phyloP scores from a whole-genome alignment of 169 alveolate genomes.

The Plasmodium cynomolgi region DNA sequence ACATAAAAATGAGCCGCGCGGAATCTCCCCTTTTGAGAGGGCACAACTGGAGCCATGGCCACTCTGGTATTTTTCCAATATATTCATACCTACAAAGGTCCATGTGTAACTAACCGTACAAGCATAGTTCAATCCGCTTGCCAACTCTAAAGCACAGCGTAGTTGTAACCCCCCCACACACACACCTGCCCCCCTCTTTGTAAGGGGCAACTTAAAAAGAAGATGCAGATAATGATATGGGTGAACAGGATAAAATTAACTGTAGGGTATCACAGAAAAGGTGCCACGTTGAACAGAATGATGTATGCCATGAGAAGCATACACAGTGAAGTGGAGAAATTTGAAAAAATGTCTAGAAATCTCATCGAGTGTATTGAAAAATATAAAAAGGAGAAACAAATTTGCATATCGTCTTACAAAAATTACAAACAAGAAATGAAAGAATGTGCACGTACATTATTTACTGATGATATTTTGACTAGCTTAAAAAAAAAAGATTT shows the following conservation, averaged over 20 bases:
- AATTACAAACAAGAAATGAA: constrained; percentile 55
- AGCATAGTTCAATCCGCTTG: neutral
- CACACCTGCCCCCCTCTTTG: neutral
- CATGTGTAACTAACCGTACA: neutral
- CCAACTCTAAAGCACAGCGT: no score
- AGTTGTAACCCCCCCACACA: neutral
- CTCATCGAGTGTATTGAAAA: constrained; percentile 38
- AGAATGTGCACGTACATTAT: constrained; percentile 3
- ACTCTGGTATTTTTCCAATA: neutral
- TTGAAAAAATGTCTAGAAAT: constrained; percentile 13
- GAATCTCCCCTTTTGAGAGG: neutral
- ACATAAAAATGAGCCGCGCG: neutral
- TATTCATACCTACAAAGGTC: neutral
- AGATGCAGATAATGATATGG: neutral
- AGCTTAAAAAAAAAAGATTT: constrained; percentile 24
- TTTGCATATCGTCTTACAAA: constrained; percentile 8
- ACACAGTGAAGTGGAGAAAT: constrained; percentile 11
- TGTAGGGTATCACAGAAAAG: neutral
- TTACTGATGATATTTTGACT: neutral
- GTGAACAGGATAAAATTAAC: neutral
- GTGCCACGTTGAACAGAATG: neutral
- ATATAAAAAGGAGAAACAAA: constrained; percentile 24
- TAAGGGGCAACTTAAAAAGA: neutral
- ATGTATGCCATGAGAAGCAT: neutral
- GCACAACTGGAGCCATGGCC: neutral